These are phyloP conservation scores for Bryopsis sp. DNA, from an alignment of 139 green algal genomes.

Conservation along the genomic window DNA sequence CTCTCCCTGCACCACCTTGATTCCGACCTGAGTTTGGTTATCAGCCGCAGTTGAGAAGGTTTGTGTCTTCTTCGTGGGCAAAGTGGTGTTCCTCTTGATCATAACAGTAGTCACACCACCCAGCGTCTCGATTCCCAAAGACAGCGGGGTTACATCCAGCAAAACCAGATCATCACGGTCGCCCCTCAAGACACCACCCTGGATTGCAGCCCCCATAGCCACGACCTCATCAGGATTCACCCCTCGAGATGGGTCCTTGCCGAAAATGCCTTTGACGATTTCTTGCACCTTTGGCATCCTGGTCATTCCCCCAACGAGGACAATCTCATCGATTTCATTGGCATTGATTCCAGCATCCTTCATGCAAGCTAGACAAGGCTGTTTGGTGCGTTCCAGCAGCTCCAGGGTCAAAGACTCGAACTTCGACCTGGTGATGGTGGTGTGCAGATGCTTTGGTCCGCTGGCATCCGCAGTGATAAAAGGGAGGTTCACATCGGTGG, in stretches of 20 bases:
- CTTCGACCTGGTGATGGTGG: conserved; percentile 72
- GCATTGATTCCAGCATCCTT: conserved; percentile 73
- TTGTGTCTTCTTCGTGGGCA: conserved; percentile 95
- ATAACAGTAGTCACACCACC: conserved; percentile 98
- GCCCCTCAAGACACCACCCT: conserved; percentile 40
- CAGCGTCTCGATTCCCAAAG: conserved; percentile 97
- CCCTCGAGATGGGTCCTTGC: conserved; percentile 72
- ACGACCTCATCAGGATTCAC: conserved; percentile 99
- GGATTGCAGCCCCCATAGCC: conserved; percentile 94
- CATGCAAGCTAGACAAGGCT: conserved; percentile 84
- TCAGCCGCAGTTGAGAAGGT: conserved; percentile 91
- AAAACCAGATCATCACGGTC: conserved; percentile 85
- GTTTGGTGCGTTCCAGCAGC: conserved; percentile 86
- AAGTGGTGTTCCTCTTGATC: conserved; percentile 98
- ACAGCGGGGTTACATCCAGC: conserved; percentile 97
- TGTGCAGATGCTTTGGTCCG: conserved; percentile 78
- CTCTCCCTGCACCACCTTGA: conserved; percentile 99
- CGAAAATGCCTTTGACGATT: conserved; percentile 94
- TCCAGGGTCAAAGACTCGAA: conserved; percentile 73
- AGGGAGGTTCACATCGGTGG: conserved; percentile 97
- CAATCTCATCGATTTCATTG: conserved; percentile 91
- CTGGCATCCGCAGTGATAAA: conserved; percentile 96
- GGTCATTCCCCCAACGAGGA: conserved; percentile 97
- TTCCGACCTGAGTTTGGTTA: conserved; percentile 95
- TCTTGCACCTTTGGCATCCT: conserved; percentile 93